These are phyloP conservation scores for Whalleya microplaca DNA, from an alignment of 2,329 filamentous ascomycete species.

Conservation along the genomic window DNA sequence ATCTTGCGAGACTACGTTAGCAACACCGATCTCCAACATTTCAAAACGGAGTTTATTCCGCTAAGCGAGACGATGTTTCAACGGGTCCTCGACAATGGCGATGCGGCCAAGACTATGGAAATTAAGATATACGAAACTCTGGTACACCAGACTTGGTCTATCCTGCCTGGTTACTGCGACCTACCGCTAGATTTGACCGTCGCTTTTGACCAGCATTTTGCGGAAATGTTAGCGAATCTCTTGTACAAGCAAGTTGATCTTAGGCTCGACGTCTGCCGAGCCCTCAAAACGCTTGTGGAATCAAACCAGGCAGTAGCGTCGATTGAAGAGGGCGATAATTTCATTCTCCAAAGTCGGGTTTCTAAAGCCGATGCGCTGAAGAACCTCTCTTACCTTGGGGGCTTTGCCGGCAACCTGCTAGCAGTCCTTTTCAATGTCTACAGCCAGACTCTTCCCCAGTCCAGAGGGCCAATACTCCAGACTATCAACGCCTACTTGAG, in stretches of 20 bases:
- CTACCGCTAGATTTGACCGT: slow-evolving; percentile 77
- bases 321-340: slow-evolving; percentile 70
- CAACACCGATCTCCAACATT: slow-evolving; percentile 86
- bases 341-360: slow-evolving; percentile 78
- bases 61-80: slow-evolving; percentile 91
- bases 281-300: slow-evolving; percentile 84
- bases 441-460: slow-evolving; percentile 91
- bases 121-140: slow-evolving; percentile 93
- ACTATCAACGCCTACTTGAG: slow-evolving; percentile 95
- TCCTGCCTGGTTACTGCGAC: slow-evolving; percentile 92
- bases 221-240: slow-evolving; percentile 87
- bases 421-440: slow-evolving; percentile 99
- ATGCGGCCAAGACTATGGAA: slow-evolving; percentile 88
- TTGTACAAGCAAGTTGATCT: slow-evolving; percentile 91
- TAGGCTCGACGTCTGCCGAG: slow-evolving; percentile 83
- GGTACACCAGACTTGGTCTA: slow-evolving; percentile 93
- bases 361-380: slow-evolving; percentile 74
- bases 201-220: slow-evolving; percentile 85
- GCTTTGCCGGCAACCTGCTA: slow-evolving; percentile 84
- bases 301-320: slow-evolving; percentile 83
- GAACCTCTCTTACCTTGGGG: slow-evolving; percentile 80
- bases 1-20: slow-evolving; percentile 86
- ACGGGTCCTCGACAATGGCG: slow-evolving; percentile 79
- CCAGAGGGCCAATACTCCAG: slow-evolving; percentile 85
- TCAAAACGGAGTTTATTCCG: slow-evolving; percentile 83